These are phyloP conservation scores for Pestalotiopsis fici DNA, from an alignment of 2,329 filamentous ascomycete species.

Conservation along the genomic window DNA sequence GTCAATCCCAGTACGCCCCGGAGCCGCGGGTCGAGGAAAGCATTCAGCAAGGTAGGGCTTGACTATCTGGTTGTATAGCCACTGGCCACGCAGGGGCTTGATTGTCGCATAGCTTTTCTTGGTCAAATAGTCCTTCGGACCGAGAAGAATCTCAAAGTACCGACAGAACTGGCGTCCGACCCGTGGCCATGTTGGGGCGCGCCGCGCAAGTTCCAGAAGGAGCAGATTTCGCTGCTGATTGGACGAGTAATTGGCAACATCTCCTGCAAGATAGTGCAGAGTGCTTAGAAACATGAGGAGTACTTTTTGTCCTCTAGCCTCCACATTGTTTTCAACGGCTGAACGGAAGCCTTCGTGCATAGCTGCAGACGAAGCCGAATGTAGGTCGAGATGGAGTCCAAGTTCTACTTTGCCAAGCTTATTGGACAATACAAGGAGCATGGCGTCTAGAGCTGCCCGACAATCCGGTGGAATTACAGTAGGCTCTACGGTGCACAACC, in stretches of 20 bases:
- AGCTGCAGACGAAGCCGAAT: not conserved
- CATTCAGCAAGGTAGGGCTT: slow-evolving; percentile 39
- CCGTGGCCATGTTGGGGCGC: slow-evolving; percentile 13
- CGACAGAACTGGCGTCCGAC: slow-evolving; percentile 26
- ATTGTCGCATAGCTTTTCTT: slow-evolving; percentile 24
- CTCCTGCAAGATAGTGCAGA: slow-evolving; percentile 30
- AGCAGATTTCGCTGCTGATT: slow-evolving; percentile 17
- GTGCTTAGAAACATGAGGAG: slow-evolving; percentile 25
- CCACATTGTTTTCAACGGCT: too few relatives aligned
- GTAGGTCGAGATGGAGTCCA: not conserved
- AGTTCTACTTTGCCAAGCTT: slow-evolving; percentile 16
- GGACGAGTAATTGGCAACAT: slow-evolving; percentile 25
- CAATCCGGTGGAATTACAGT: slow-evolving; percentile 10
- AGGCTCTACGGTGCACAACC: not conserved
- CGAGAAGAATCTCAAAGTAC: slow-evolving; percentile 26
- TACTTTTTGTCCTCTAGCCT: not conserved
- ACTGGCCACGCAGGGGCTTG: slow-evolving; percentile 25
- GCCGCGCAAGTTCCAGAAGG: slow-evolving; percentile 18
- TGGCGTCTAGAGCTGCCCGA: slow-evolving; percentile 25
- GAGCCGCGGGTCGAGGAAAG: slow-evolving; percentile 26
- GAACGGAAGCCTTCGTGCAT: too few relatives aligned
- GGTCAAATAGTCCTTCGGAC: slow-evolving; percentile 25
- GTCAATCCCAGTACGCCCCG: slow-evolving; percentile 15
- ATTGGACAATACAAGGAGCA: slow-evolving; percentile 26
- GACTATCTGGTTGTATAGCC: slow-evolving; percentile 30